A percentile compares a stretch with the other conserved stretches of the same genome.
phyloP scores from a whole-genome alignment of 305 asterid genomes.

The Fraxinus paxiana region DNA sequence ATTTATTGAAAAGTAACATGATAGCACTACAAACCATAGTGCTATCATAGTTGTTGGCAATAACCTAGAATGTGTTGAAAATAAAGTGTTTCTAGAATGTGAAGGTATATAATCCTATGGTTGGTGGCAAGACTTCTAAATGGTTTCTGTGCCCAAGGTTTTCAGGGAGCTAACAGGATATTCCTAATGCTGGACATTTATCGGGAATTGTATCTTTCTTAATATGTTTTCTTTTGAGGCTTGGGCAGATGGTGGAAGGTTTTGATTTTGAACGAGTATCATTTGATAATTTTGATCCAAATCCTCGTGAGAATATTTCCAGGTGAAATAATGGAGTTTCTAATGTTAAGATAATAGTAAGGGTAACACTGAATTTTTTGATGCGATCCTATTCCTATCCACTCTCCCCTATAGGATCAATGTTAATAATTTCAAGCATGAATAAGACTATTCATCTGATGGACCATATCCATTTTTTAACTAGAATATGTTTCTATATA shows the following conservation, averaged over 20 bases:
- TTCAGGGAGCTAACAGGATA: neutral
- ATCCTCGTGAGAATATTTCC: neutral
- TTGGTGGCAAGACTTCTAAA: neutral
- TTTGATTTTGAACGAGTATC: neutral
- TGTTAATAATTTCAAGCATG: neutral
- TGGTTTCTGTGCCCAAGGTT: neutral
- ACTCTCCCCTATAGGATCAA: neutral
- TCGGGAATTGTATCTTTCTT: neutral
- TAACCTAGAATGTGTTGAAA: no score
- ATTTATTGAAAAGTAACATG: no score
- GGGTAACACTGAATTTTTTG: neutral
- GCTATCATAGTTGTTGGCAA: no score
- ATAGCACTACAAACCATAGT: no score
- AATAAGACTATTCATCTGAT: neutral
- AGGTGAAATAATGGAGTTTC: neutral
- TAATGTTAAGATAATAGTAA: neutral
- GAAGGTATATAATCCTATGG: neutral
- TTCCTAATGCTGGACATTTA: neutral
- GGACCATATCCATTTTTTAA: neutral
- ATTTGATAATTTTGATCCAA: neutral
- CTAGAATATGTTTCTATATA: neutral
- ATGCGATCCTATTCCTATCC: neutral
- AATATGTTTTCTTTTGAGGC: neutral
- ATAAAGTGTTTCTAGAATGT: no score
- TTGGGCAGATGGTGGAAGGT: neutral